A percentile compares a stretch with the other conserved stretches of the same genome.
Evolutionary conservation across 2,329 filamentous ascomycete species (phyloP).

Genomic region (Fusarium concolor): DNA sequence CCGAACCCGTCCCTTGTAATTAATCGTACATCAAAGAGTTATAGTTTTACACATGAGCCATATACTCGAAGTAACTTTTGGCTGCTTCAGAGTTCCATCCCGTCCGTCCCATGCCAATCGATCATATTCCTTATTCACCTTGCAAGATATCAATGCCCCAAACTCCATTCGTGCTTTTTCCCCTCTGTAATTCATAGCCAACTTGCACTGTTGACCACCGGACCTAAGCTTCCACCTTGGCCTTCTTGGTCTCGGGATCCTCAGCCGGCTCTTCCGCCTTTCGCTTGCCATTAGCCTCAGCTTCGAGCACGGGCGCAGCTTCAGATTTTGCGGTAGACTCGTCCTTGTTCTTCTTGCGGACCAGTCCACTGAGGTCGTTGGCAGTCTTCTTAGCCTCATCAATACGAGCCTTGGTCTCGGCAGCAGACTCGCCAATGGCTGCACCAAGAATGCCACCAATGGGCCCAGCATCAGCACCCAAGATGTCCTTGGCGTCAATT

Average conservation of each 20-base stretch:
- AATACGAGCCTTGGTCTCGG: constrained; percentile 71
- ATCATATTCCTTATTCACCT: constrained; percentile 1
- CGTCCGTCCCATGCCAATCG: constrained; percentile 1
- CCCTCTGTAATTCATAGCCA: neutral
- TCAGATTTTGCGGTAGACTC: constrained; percentile 36
- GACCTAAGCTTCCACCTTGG: constrained; percentile 50
- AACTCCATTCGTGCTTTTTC: constrained; percentile 27
- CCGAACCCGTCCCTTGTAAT: constrained; percentile 6
- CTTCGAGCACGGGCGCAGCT: constrained; percentile 36
- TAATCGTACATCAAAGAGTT: constrained; percentile 23
- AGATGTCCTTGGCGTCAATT: constrained; percentile 56
- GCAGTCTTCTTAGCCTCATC: constrained; percentile 80
- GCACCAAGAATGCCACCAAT: constrained; percentile 72
- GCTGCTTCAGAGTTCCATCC: constrained; percentile 8
- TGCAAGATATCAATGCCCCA: constrained; percentile 19
- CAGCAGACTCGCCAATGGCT: constrained; percentile 70
- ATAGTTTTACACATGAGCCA: constrained; percentile 16
- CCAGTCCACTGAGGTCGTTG: constrained; percentile 78
- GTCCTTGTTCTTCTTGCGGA: constrained; percentile 73
- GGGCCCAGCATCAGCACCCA: constrained; percentile 57
- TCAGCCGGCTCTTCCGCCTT: constrained; percentile 50
- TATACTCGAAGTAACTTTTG: constrained; percentile 2
- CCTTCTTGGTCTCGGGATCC: constrained; percentile 51
- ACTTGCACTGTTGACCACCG: neutral
- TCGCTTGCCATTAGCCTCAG: constrained; percentile 55